Conservation (phyloP, 2,329 filamentous ascomycete species). For the Xylaria sp. region DNA sequence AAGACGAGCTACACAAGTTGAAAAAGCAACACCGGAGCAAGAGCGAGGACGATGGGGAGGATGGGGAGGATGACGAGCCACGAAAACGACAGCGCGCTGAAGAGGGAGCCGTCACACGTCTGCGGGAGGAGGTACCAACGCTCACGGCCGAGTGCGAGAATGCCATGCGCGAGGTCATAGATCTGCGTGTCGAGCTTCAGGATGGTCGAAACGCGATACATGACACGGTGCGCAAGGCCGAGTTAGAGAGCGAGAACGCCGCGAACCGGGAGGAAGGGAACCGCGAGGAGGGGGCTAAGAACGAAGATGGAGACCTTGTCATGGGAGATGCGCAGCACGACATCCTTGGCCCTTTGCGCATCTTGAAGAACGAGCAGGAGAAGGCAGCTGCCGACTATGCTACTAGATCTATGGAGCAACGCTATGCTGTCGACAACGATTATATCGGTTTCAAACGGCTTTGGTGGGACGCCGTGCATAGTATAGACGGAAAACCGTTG, state of each 20-base stretch:
- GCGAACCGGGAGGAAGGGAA: slow-evolving; percentile 36
- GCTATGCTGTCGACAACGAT: slow-evolving; percentile 67
- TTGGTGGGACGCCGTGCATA: slow-evolving; percentile 65
- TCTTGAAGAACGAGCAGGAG: slow-evolving; percentile 52
- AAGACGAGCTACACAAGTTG: slow-evolving; percentile 49
- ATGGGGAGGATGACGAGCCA: slow-evolving; percentile 44
- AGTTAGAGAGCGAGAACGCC: slow-evolving; percentile 40
- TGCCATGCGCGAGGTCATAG: slow-evolving; percentile 60
- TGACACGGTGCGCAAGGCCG: slow-evolving; percentile 49
- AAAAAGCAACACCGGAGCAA: slow-evolving; percentile 38
- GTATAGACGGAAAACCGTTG: slow-evolving; percentile 60
- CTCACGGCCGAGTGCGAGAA: slow-evolving; percentile 59
- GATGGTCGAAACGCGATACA: slow-evolving; percentile 57
- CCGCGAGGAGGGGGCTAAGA: slow-evolving; percentile 27
- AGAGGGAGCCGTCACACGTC: slow-evolving; percentile 53
- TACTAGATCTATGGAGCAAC: slow-evolving; percentile 54
- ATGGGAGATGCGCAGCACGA: slow-evolving; percentile 44
- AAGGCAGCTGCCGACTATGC: slow-evolving; percentile 57
- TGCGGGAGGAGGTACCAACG: slow-evolving; percentile 54
- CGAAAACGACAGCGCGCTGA: slow-evolving; percentile 52
- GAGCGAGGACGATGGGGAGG: slow-evolving; percentile 44
- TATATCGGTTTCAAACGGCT: slow-evolving; percentile 68
- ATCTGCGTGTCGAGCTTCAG: slow-evolving; percentile 60
- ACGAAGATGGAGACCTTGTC: slow-evolving; percentile 45
- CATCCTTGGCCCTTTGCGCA: slow-evolving; percentile 46